These are phyloP conservation scores for Brasenia schreberi DNA, from an alignment of 164 flowering plant genomes.

Conservation along the genomic window DNA sequence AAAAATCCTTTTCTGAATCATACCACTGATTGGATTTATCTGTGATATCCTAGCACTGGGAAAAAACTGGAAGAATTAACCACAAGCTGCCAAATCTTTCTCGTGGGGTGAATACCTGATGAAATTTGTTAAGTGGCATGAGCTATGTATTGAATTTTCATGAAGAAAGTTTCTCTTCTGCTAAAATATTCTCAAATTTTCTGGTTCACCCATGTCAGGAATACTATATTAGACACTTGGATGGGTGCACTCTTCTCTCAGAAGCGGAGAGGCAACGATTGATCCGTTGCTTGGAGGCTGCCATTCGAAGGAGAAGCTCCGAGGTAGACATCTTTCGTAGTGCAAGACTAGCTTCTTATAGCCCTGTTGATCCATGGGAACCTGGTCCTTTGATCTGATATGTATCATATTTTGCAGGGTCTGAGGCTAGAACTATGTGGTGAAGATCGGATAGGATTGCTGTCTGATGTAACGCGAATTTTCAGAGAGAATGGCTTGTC, in stretches of 20 bases:
- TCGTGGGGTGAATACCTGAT: too few species aligned
- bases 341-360: not conserved
- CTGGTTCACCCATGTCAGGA: constrained; percentile 32
- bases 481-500: constrained; percentile 87
- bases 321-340: constrained; percentile 36
- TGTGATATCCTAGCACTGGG: too few species aligned
- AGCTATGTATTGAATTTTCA: not conserved
- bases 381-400: not conserved
- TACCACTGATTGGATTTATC: too few species aligned
- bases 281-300: constrained; percentile 82
- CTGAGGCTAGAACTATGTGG: constrained; percentile 70
- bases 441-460: constrained; percentile 77
- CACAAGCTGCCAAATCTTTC: too few species aligned
- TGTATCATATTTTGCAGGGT: constrained; percentile 34
- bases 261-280: constrained; percentile 84
- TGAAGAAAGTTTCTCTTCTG: not conserved
- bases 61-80: too few species aligned
- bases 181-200: not conserved
- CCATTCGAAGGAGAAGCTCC: constrained; percentile 58
- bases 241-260: constrained; percentile 76
- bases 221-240: constrained; percentile 75
- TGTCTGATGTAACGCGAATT: constrained; percentile 85
- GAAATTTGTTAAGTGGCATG: not conserved
- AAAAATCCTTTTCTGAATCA: not conserved
- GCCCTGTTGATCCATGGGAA: not conserved